These are phyloP conservation scores for Saccharomycopsis selenospora DNA, from an alignment of 805 yeast genomes.

Conservation along the genomic window DNA sequence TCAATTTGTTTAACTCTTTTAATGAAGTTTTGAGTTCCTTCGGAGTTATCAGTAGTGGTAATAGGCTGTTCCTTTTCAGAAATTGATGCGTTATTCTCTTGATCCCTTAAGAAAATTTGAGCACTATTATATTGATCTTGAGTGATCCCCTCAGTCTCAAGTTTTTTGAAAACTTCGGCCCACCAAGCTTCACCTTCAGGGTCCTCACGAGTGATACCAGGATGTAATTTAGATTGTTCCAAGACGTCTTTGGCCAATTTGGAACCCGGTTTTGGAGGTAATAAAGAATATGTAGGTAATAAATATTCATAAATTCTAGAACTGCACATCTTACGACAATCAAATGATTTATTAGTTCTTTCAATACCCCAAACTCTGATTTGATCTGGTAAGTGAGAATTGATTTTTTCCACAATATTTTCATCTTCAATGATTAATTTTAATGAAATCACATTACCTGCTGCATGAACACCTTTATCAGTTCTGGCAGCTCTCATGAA, in stretches of 20 bases:
- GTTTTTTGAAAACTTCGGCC: constrained; percentile 39
- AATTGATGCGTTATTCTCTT: constrained; percentile 31
- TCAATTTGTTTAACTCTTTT: constrained; percentile 56
- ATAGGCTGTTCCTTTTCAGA: constrained; percentile 33
- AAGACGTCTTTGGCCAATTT: constrained; percentile 53
- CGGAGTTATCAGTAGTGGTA: no score
- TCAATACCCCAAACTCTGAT: constrained; percentile 91
- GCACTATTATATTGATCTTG: constrained; percentile 32
- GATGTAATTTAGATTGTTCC: constrained; percentile 44
- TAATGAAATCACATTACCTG: constrained; percentile 82
- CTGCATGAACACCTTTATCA: constrained; percentile 97
- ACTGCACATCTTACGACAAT: constrained; percentile 90
- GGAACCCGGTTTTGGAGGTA: constrained; percentile 83
- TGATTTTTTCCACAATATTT: constrained; percentile 61
- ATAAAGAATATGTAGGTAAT: constrained; percentile 82
- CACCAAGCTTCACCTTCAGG: constrained; percentile 72
- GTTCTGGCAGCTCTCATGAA: constrained; percentile 85
- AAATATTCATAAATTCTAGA: constrained; percentile 94
- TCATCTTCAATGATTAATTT: constrained; percentile 81
- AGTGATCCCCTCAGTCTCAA: constrained; percentile 34
- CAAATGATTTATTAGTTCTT: constrained; percentile 84
- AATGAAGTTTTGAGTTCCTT: constrained; percentile 32
- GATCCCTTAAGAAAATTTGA: constrained; percentile 24
- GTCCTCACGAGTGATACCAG: constrained; percentile 56
- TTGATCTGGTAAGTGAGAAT: constrained; percentile 69